Base-by-base conservation (phyloP, 129 eudicot species). In the Lactuca sativa region DNA sequence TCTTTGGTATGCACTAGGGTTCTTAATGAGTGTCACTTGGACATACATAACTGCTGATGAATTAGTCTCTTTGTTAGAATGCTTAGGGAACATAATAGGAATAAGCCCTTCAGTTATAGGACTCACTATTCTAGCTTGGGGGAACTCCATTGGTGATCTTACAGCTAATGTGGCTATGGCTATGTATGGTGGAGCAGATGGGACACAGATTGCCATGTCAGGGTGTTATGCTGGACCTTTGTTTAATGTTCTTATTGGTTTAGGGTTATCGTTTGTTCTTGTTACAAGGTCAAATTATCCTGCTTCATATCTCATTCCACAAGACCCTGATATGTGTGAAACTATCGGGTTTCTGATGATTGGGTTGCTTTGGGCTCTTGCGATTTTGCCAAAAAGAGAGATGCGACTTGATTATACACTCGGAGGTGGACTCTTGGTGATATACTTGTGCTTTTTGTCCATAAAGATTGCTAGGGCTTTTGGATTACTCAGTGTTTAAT, bases 181-280 rank as follows among this genome's bases (percentile, higher is more conserved):
- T 41, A 21, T 74, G 73, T 72, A 68, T 31, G 96, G 87, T 7
- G 89, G 92, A 4, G 63, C 86, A 0, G 79, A 70, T 3, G 96
- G 96, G 68, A 74, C 82, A 2, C 92, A 88, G 47, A 86, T 88
- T 21, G 92, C 92, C 3, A 66, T 88, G 31, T 88, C 96, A 1
- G 92, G 91, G 0, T 85, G 92, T 66, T 88, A 88, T 33, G 96
- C 96, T 0, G 96, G 91, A 0, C 91, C 96, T 4, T 54, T 88
- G 75, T 88, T 85, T 77, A 88, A 88, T 18, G 82, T 86, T 16
- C 67, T 88, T 53, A 66, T 86, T 13, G 96, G 96, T n/a, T 64
- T 88, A 49, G 96, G 96, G 43, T 43, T 83, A 34, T 89, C 96
- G 10, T 76, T 89, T 8, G 80, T 89, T 44, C 43, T 81, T 9